Conservation (phyloP, 2,329 filamentous ascomycete species). For the Volutella citrinella region DNA sequence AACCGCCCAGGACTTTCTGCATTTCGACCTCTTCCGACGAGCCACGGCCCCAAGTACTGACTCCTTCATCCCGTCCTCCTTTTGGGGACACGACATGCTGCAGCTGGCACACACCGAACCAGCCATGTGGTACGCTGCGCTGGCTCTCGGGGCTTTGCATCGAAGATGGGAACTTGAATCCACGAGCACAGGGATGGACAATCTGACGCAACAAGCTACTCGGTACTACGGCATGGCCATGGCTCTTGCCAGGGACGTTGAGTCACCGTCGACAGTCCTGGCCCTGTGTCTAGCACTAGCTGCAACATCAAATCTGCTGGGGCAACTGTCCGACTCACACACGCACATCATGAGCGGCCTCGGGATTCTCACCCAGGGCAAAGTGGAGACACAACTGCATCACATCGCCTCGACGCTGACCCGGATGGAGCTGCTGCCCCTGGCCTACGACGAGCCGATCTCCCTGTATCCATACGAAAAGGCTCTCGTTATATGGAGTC, state of each 20-base stretch:
- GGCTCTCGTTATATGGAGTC: conserved; percentile 4
- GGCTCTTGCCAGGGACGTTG: conserved; percentile 18
- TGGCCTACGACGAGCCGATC: conserved; percentile 21
- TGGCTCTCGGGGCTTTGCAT: conserved; percentile 28
- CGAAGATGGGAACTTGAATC: conserved; percentile 8
- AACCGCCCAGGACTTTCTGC: conserved; percentile 7
- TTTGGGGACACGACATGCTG: conserved; percentile 23
- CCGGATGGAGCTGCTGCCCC: conserved; percentile 24
- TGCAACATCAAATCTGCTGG: conserved; percentile 22
- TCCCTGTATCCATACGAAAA: conserved; percentile 21
- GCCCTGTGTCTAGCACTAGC: conserved; percentile 24
- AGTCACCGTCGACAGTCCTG: conserved; percentile 14
- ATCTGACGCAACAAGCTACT: conserved; percentile 14
- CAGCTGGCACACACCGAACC: conserved; percentile 27
- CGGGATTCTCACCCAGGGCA: conserved; percentile 18
- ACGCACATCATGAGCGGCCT: conserved; percentile 23
- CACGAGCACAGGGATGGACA: not conserved
- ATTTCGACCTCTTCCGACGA: conserved; percentile 30
- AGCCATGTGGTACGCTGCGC: conserved; percentile 26
- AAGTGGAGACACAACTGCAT: not conserved
- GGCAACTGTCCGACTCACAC: conserved; percentile 20
- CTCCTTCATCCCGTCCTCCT: conserved; percentile 17
- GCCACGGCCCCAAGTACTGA: conserved; percentile 19
- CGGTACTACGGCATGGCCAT: conserved; percentile 22
- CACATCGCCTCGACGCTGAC: conserved; percentile 10